phyloP scores from a whole-genome alignment of 495 filamentous ascomycete species.

The Parmelia sp. region DNA sequence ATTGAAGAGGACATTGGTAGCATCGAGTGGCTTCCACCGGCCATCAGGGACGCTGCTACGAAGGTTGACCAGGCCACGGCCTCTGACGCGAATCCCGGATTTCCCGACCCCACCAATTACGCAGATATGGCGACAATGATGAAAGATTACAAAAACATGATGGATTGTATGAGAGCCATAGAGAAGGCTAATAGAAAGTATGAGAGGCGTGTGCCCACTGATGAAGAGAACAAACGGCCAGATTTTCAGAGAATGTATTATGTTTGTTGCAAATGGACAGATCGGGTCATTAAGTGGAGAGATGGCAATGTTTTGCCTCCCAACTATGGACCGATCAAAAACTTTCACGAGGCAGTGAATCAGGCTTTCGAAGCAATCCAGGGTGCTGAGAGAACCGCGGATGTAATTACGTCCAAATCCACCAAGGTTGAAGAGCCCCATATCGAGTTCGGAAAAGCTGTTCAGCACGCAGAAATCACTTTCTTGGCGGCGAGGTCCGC shows the following conservation, averaged over 20 bases:
- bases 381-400: no score
- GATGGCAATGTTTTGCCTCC: not conserved
- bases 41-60: not conserved
- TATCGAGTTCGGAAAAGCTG: not conserved
- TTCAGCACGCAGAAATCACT: no score
- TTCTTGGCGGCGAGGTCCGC: not conserved
- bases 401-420: no score
- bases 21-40: not conserved
- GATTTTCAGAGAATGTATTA: not conserved
- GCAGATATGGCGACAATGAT: not conserved
- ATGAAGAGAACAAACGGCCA: not conserved
- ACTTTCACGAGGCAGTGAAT: not conserved
- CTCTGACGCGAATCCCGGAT: not conserved
- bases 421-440: not conserved
- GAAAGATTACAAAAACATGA: not conserved
- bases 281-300: not conserved
- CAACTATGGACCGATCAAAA: not conserved
- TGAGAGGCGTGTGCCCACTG: not conserved
- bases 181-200: not conserved
- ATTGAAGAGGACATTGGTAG: not conserved
- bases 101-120: not conserved
- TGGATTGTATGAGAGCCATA: not conserved
- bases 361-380: not conserved
- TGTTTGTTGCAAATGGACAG: not conserved
- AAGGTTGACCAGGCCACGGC: not conserved